A percentile compares a stretch with the other conserved stretches of the same genome.
These are phyloP conservation scores for Aspergillus pseudoglaucus DNA, from an alignment of 2,329 filamentous ascomycete species.

Conservation along the genomic window DNA sequence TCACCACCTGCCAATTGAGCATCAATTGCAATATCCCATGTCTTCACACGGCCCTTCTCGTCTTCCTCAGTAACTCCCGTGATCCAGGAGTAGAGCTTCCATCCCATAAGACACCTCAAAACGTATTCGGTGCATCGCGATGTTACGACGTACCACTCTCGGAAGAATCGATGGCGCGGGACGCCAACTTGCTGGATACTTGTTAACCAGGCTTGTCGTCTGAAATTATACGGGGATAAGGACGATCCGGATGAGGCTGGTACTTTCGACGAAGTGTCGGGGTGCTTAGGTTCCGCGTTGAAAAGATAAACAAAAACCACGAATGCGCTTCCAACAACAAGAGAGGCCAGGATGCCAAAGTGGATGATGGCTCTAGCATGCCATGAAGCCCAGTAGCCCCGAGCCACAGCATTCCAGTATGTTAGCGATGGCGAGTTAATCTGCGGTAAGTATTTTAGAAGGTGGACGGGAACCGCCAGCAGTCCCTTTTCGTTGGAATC, in stretches of 20 bases:
- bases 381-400: constrained; percentile 29
- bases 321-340: constrained; percentile 51
- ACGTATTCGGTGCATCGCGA: constrained; percentile 79
- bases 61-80: constrained; percentile 78
- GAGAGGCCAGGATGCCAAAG: constrained; percentile 45
- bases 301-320: constrained; percentile 52
- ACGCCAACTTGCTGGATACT: constrained; percentile 90
- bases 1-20: constrained; percentile 89
- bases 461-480: constrained; percentile 55
- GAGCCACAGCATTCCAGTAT: constrained; percentile 20
- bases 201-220: constrained; percentile 85
- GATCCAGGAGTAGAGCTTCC: constrained; percentile 67
- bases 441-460: constrained; percentile 38
- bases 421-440: constrained; percentile 17
- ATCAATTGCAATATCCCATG: constrained; percentile 89
- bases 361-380: constrained; percentile 33
- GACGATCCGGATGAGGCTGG: constrained; percentile 17
- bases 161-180: constrained; percentile 75
- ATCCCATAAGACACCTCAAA: constrained; percentile 68
- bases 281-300: constrained; percentile 51
- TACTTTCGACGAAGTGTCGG: constrained; percentile 37
- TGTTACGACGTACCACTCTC: constrained; percentile 74
- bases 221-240: constrained; percentile 72
- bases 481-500: constrained; percentile 62
- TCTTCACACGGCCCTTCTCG: constrained; percentile 78